Conservation (phyloP, 345 rosid species). For the Eutrema heterophyllum region DNA sequence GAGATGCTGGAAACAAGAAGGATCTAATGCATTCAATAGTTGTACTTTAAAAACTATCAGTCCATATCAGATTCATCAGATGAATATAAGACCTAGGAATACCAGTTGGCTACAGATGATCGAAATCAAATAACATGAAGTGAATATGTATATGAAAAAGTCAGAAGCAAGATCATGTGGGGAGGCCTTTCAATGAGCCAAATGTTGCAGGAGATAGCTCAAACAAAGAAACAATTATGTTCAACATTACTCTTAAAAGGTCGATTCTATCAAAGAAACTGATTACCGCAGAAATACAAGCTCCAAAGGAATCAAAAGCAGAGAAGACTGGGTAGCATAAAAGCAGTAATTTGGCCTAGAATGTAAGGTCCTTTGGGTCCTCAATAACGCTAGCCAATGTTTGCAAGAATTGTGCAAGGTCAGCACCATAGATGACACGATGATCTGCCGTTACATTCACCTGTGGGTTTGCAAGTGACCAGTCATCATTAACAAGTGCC, state of each 20-base stretch:
- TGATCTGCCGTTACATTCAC: slow-evolving; percentile 94
- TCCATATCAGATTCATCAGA: neutral
- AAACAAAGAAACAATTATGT: slow-evolving; percentile 18
- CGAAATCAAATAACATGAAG: neutral
- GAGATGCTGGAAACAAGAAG: neutral
- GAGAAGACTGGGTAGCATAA: slow-evolving; percentile 7
- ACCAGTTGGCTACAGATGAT: neutral
- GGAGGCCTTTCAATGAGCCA: neutral
- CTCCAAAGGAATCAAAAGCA: slow-evolving; percentile 26
- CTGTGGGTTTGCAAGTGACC: slow-evolving; percentile 38
- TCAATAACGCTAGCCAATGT: slow-evolving; percentile 78
- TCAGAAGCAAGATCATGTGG: neutral
- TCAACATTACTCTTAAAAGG: slow-evolving; percentile 16
- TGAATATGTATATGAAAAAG: neutral
- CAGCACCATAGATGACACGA: slow-evolving; percentile 91
- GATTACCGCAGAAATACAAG: slow-evolving; percentile 29
- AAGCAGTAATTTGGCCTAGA: slow-evolving; percentile 35
- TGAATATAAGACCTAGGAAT: neutral
- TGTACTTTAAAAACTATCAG: neutral
- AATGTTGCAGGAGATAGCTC: slow-evolving; percentile 12
- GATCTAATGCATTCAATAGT: slow-evolving; percentile 2
- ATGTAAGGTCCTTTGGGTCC: slow-evolving; percentile 83
- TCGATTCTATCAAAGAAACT: slow-evolving; percentile 22
- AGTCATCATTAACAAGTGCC: slow-evolving; percentile 5
- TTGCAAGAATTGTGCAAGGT: slow-evolving; percentile 89